Evolutionary conservation across 2,329 filamentous ascomycete genomes (phyloP).

Genomic region (Blastomyces parvus): DNA sequence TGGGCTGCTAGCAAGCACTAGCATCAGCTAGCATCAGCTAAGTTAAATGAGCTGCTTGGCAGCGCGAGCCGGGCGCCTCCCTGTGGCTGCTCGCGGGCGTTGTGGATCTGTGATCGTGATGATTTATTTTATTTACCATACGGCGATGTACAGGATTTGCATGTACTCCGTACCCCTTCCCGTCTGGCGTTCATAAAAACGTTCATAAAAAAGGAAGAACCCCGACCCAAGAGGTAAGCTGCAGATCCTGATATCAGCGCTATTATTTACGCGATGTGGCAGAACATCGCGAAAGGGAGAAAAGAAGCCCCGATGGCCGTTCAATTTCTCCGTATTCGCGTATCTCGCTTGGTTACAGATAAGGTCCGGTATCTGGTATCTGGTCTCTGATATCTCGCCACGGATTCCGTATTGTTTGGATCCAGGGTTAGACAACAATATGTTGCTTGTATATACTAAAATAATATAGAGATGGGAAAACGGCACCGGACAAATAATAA

Average conservation of each 20-base stretch:
- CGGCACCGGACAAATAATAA: too few relatives aligned
- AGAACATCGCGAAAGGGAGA: background rate
- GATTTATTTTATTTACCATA: background rate
- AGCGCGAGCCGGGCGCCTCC: background rate
- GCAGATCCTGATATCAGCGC: background rate
- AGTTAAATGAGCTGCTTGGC: slow-evolving; percentile 7
- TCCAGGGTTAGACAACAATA: too few relatives aligned
- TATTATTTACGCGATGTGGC: background rate
- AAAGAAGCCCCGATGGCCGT: background rate
- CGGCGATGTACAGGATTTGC: background rate
- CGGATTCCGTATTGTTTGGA: background rate
- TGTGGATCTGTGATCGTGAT: background rate
- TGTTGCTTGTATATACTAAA: too few relatives aligned
- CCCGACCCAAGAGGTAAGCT: background rate
- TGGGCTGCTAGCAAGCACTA: too few relatives aligned
- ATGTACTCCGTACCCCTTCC: background rate
- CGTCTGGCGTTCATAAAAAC: background rate
- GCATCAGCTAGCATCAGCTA: background rate
- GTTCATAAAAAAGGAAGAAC: background rate
- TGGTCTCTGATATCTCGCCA: background rate
- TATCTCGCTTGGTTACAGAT: background rate
- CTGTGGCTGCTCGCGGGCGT: background rate
- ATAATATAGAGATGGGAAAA: too few relatives aligned
- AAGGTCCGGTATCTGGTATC: background rate
- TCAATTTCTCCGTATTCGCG: background rate